These are phyloP conservation scores for Elaeis guineensis DNA, from an alignment of 176 grass and related monocot species.

Conservation along the genomic window DNA sequence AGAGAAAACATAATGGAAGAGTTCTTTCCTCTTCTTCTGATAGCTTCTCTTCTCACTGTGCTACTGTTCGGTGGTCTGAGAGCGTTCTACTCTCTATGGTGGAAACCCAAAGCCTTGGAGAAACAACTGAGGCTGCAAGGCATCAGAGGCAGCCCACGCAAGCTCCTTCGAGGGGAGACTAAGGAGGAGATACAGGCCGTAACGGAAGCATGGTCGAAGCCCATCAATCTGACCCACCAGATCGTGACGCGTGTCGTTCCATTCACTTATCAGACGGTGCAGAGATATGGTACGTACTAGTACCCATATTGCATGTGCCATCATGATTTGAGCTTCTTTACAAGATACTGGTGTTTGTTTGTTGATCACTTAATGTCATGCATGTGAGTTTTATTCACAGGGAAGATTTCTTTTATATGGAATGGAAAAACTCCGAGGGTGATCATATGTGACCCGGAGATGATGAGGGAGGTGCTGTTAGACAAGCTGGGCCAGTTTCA, in stretches of 20 bases:
- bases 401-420: neutral
- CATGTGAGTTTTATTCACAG: too few relatives aligned
- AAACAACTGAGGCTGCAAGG: conserved; percentile 1
- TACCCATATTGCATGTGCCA: neutral
- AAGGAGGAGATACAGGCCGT: neutral
- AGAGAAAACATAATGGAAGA: neutral
- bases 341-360: too few relatives aligned
- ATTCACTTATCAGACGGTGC: neutral
- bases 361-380: too few relatives aligned
- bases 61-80: neutral
- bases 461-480: conserved; percentile 2
- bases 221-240: conserved; percentile 6
- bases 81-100: conserved; percentile 5
- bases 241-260: neutral
- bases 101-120: conserved; percentile 11
- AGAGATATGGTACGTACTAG: neutral
- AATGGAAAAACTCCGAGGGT: conserved; percentile 6
- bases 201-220: conserved; percentile 2
- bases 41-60: neutral
- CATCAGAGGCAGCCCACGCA: conserved; percentile 10
- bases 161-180: conserved; percentile 1
- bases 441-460: neutral
- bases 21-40: neutral
- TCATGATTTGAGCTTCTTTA: too few relatives aligned
- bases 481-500: neutral